Evolutionary conservation across 495 filamentous ascomycete genomes (phyloP).

Genomic region (Hypoxylon fragiforme): DNA sequence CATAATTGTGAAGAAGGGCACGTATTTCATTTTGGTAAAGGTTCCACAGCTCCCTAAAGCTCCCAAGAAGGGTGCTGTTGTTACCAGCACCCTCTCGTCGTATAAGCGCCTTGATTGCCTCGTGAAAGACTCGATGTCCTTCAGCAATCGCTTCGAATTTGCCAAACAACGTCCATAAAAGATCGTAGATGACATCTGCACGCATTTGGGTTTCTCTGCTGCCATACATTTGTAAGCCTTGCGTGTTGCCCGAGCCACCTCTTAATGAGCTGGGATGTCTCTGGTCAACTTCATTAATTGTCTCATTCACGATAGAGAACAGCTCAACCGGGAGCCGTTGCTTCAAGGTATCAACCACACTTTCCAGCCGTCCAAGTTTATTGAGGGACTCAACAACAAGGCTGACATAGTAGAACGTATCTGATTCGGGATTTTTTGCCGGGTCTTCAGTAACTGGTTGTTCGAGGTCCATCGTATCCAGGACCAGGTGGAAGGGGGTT

Average conservation of each 20-base stretch:
- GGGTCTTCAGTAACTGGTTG: conserved; percentile 77
- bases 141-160: conserved; percentile 97
- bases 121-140: conserved; percentile 90
- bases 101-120: conserved; percentile 80
- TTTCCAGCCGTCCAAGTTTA: conserved; percentile 80
- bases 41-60: conserved; percentile 94
- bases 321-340: conserved; percentile 92
- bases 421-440: conserved; percentile 89
- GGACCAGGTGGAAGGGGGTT: conserved; percentile 70
- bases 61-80: conserved; percentile 65
- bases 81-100: conserved; percentile 70
- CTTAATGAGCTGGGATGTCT: conserved; percentile 77
- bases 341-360: conserved; percentile 85
- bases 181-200: conserved; percentile 81
- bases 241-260: conserved; percentile 54
- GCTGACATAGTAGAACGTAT: conserved; percentile 90
- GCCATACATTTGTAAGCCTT: conserved; percentile 66
- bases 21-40: conserved; percentile 76
- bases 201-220: conserved; percentile 70
- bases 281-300: conserved; percentile 88
- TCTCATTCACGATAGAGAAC: conserved; percentile 91
- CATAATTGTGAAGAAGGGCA: conserved; percentile 91
- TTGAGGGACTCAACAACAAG: conserved; percentile 87
- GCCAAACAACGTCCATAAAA: conserved; percentile 88
- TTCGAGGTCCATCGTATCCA: conserved; percentile 74